Conservation (phyloP, 1,284 basidiomycete genomes). For the Xerocomus minutiporus region DNA sequence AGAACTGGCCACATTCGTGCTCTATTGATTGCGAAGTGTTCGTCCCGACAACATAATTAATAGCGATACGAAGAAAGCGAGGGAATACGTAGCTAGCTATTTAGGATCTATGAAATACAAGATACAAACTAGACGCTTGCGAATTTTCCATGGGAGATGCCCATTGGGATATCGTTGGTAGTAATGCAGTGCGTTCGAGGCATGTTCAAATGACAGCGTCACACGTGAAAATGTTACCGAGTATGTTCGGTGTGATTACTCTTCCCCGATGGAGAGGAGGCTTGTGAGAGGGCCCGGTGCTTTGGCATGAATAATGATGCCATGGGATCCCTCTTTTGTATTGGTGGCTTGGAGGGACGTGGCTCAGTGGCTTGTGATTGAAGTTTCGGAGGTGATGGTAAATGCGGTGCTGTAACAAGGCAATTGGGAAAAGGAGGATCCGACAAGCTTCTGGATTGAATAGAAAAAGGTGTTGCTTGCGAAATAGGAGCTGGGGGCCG, state of each 20-base stretch:
- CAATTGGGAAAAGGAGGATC: slow-evolving; percentile 12
- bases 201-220: neutral
- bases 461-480: slow-evolving; percentile 13
- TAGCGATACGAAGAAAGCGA: slow-evolving; percentile 4
- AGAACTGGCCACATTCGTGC: slow-evolving; percentile 2
- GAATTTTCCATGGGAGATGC: slow-evolving; percentile 10
- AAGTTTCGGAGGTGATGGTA: slow-evolving; percentile 13
- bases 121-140: slow-evolving; percentile 2
- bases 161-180: neutral
- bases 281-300: slow-evolving; percentile 61
- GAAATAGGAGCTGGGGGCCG: slow-evolving; percentile 23
- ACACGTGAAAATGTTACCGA: slow-evolving; percentile 16
- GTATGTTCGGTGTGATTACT: slow-evolving; percentile 20
- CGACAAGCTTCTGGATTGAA: slow-evolving; percentile 12
- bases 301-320: slow-evolving; percentile 71
- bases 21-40: neutral
- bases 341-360: slow-evolving; percentile 34
- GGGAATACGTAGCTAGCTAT: slow-evolving; percentile 6
- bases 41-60: slow-evolving; percentile 3
- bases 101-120: slow-evolving; percentile 16
- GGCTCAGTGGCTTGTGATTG: slow-evolving; percentile 17
- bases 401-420: slow-evolving; percentile 15
- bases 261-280: slow-evolving; percentile 34
- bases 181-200: neutral
- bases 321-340: slow-evolving; percentile 59